phyloP scores from a whole-genome alignment of 1,284 basidiomycete genomes.

The Mycena sp. region DNA sequence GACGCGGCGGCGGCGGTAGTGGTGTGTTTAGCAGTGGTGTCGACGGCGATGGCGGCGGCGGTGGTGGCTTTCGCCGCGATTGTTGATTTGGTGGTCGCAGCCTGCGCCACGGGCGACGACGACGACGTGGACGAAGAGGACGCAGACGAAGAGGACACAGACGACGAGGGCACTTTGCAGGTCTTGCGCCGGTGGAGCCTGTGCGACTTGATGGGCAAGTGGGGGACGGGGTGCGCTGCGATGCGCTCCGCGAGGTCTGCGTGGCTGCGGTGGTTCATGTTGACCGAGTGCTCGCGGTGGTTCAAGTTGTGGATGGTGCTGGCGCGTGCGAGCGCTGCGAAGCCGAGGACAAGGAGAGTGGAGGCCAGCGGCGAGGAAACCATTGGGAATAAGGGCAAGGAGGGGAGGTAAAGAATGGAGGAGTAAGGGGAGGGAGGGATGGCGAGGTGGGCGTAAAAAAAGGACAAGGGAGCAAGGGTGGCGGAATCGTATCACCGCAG shows the following conservation, averaged over 20 bases:
- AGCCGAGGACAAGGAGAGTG: conserved; percentile 18
- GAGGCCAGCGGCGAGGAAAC: conserved; percentile 5
- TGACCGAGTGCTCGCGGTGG: neutral
- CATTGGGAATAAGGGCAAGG: neutral
- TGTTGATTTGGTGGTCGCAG: neutral
- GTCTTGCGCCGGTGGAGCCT: conserved; percentile 15
- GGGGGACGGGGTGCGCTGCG: too few relatives aligned
- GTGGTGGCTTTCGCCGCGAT: neutral
- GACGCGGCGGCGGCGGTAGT: neutral
- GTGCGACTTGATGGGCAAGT: too few relatives aligned
- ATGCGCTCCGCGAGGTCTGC: conserved; percentile 12
- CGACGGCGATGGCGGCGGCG: neutral
- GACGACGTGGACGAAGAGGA: too few relatives aligned
- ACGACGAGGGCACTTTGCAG: conserved; percentile 7
- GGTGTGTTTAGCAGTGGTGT: neutral
- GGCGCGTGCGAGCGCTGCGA: too few relatives aligned
- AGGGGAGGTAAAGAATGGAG: conserved; percentile 9
- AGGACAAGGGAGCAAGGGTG: neutral
- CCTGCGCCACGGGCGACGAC: neutral
- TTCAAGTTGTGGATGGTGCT: too few relatives aligned
- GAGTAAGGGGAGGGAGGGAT: neutral
- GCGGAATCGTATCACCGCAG: too few relatives aligned
- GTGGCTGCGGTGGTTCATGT: conserved; percentile 6
- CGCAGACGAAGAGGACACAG: neutral
- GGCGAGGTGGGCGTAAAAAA: neutral